Base-by-base conservation (phyloP, 2,329 filamentous ascomycete species). In the Colletotrichum gloeosporioides region DNA sequence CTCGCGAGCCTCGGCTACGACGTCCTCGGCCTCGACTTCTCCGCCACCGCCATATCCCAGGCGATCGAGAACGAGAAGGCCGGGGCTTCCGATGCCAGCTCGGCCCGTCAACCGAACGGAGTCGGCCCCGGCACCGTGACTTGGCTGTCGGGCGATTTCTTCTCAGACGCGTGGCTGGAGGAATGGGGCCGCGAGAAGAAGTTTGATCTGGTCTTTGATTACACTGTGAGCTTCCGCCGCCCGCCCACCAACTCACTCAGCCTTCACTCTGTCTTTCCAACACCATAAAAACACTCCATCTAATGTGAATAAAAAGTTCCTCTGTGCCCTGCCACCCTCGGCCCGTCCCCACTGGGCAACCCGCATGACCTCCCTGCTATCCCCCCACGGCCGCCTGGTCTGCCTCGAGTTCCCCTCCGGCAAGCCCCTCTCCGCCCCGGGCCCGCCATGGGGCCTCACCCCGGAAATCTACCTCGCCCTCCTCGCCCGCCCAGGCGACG, bases 341-440 rank as follows among this genome's bases (percentile, higher is more conserved):
- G 83, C 88, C 69, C 88, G 92, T 25, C 85, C 88, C 4, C 82
- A 81, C 25, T 93, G 91, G 92, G 89, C 91, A 15, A 82, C 83
- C 71, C 86, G 90, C 71, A 90, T 91, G 83, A 79, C 84, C 16
- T 81, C 88, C 53, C 86, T 93, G 53, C 85, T 93, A 34, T 79
- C 84, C 25, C 86, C 86, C 8, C 80, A 73, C 12, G 91, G 91
- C 27, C 86, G 88, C 49, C 85, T 93, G 31, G 82, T 93, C 68
- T 93, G 92, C 84, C 89, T 98, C 77, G 95, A 98, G 82, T 98
- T 94, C 82, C 95, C 95, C 12, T 92, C 93, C 2, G 89, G 91
- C 77, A 97, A 96, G 83, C 88, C 91, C 57, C 89, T 93, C 12
- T 87, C 87, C 13, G 88, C 89, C 12, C 89, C 89, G 12, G 95